These are phyloP conservation scores for Boletus edulis DNA, from an alignment of 768 basidiomycete species.

Conservation along the genomic window DNA sequence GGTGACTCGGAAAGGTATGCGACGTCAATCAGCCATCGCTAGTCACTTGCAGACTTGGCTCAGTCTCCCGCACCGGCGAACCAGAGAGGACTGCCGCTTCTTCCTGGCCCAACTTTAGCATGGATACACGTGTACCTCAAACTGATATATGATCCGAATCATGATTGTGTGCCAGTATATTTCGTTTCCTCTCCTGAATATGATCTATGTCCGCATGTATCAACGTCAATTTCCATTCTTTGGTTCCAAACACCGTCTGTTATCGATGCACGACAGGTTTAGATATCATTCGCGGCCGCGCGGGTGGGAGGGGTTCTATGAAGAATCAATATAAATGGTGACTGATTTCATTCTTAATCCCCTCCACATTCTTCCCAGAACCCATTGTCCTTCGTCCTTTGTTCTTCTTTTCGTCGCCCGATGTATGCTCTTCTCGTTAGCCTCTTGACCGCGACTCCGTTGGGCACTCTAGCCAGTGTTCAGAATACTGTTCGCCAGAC, in stretches of 20 bases:
- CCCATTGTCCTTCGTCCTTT: background rate
- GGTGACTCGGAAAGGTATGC: too few relatives aligned
- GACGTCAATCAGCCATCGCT: too few relatives aligned
- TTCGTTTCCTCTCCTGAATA: background rate
- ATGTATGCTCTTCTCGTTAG: constrained; percentile 25
- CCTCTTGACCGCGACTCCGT: constrained; percentile 26
- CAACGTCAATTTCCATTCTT: background rate
- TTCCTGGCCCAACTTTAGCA: too few relatives aligned
- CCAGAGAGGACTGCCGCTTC: background rate
- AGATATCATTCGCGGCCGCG: background rate
- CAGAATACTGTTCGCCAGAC: constrained; percentile 1
- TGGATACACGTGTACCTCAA: too few relatives aligned
- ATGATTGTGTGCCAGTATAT: background rate
- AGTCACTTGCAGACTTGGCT: background rate
- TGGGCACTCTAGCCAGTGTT: constrained; percentile 31
- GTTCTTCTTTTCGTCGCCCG: background rate
- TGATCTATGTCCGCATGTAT: too few relatives aligned
- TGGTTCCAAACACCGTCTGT: background rate
- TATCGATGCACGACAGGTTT: background rate
- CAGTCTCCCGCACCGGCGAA: background rate
- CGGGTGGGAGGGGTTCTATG: too few relatives aligned
- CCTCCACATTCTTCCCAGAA: background rate
- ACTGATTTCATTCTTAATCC: background rate
- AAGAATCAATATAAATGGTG: constrained; percentile 4
- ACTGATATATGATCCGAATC: background rate